phyloP scores from a whole-genome alignment of 352 stramenopile genomes.

The Phytophthora pistaciae region DNA sequence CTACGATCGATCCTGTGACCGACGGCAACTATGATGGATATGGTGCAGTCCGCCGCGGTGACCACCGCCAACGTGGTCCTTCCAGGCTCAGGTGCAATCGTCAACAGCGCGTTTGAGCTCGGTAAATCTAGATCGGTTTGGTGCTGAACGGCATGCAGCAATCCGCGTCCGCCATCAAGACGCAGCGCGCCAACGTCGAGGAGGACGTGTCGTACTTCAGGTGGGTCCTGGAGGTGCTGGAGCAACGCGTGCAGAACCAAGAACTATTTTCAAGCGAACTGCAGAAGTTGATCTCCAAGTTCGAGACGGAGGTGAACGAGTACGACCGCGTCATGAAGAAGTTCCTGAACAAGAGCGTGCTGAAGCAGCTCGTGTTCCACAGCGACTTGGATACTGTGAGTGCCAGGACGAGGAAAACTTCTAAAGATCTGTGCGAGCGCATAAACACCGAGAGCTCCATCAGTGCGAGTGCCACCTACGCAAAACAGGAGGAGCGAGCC shows the following conservation, averaged over 20 bases:
- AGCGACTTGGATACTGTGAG: background rate
- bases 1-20: too few relatives aligned
- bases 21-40: background rate
- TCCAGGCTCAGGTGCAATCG: background rate
- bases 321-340: background rate
- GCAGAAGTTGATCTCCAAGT: background rate
- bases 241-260: background rate
- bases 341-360: background rate
- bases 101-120: conserved; percentile 3
- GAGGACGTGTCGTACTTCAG: background rate
- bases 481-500: background rate
- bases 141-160: background rate
- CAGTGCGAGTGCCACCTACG: background rate
- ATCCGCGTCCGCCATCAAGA: background rate
- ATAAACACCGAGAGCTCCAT: background rate
- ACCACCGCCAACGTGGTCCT: background rate
- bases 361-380: background rate
- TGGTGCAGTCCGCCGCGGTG: background rate
- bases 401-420: background rate
- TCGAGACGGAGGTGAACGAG: background rate
- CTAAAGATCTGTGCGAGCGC: background rate
- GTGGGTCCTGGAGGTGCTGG: background rate
- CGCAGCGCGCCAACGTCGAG: background rate
- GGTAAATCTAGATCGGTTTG: too few relatives aligned
- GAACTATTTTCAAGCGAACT: background rate